Conservation (phyloP, 495 filamentous ascomycete genomes). For the Talaromyces thailandensis region DNA sequence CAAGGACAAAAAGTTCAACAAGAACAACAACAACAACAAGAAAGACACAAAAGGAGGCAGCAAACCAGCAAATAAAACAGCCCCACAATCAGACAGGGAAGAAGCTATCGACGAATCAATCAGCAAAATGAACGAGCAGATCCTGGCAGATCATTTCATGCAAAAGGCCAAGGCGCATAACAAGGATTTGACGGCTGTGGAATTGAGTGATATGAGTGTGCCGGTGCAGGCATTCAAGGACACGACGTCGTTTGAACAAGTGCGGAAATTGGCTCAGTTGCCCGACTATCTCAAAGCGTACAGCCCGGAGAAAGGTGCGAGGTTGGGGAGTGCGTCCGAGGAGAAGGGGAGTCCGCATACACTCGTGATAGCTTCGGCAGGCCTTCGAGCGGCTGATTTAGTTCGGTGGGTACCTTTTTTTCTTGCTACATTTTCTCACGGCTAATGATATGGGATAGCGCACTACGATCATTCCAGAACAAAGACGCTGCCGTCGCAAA, state of each 20-base stretch:
- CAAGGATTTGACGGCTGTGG: constrained; percentile 67
- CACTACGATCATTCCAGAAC: constrained; percentile 65
- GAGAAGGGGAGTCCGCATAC: constrained; percentile 78
- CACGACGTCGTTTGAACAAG: constrained; percentile 60
- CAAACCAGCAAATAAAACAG: constrained; percentile 18
- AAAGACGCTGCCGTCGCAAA: constrained; percentile 75
- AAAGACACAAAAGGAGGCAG: neutral
- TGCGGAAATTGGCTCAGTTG: constrained; percentile 57
- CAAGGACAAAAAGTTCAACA: neutral
- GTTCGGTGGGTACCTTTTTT: constrained; percentile 43
- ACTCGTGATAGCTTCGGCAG: constrained; percentile 69
- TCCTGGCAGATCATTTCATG: constrained; percentile 82
- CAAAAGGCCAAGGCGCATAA: constrained; percentile 70
- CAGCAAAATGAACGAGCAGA: constrained; percentile 65
- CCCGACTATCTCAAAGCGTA: constrained; percentile 68
- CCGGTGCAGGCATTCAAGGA: constrained; percentile 56
- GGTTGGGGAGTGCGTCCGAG: constrained; percentile 53
- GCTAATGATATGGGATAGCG: constrained; percentile 30
- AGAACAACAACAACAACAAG: constrained; percentile 1
- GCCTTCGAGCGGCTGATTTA: constrained; percentile 70
- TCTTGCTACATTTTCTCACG: constrained; percentile 5
- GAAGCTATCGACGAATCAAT: constrained; percentile 73
- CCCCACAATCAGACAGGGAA: constrained; percentile 49
- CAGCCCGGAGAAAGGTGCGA: constrained; percentile 34
- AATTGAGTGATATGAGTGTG: constrained; percentile 73